Evolutionary conservation across 177 flowering plant species (phyloP), one percentile per base, ranked within the genome.

Genomic region (Vitis hybrid): DNA sequence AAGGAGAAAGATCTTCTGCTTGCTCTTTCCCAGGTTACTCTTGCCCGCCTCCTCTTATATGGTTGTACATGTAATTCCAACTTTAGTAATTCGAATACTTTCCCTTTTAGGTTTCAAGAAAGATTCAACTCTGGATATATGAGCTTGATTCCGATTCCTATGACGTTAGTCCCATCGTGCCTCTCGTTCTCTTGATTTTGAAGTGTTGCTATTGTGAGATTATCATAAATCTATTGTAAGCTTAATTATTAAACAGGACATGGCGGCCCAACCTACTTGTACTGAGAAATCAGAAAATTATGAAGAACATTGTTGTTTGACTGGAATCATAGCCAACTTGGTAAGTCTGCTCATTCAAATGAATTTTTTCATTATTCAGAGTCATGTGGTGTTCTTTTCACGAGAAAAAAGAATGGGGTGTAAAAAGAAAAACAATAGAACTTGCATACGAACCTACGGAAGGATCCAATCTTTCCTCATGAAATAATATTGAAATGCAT

Each of bases 1-100:
- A 63, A 66, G 19, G 94, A 91, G 83, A 83, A 79, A 19, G 58
- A 79, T 40, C 78, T 91, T 76, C 80, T 93, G 2, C 63, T 88
- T 4, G 61, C 80, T 46, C 89, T 91, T 59, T 82, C 93, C 56
- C 82, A 86, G 89, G 91, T 85, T 16, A 2, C 6, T 61, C 68
- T 56, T 15, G 19, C 48, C 52, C 16, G 30, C 49, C n/a, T 10
- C 62, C 46, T 55, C 24, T 65, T 71, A 59, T 3, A 2, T 24
- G 2, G 11, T 57, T 71, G 19, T 54, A 13, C 15, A 9, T 58
- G 58, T 15, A 1, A 51, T 40, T 30, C 52, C 52, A 32, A 24
- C 55, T 11, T 48, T 16, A 12, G 8, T 13, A 35, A 6, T 49
- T 21, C 15, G 55, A 3, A 18, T 14, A 68, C 32, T 49, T 70